These are phyloP conservation scores for Diaporthe sp. DNA, from an alignment of 2,329 filamentous ascomycete species.

Conservation along the genomic window DNA sequence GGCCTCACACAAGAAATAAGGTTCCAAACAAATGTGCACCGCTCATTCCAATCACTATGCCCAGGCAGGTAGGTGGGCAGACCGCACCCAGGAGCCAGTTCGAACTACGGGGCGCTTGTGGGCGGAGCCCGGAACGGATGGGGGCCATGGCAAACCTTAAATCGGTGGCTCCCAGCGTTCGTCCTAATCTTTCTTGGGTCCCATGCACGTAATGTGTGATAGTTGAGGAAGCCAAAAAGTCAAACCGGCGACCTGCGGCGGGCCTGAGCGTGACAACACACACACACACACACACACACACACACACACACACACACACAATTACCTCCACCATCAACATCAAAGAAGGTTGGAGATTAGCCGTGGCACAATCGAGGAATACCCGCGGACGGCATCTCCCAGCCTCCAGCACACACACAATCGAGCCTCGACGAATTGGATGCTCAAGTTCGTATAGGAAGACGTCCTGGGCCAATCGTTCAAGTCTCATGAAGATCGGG, in stretches of 20 bases:
- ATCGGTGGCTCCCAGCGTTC: conserved; percentile 9
- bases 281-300: no score
- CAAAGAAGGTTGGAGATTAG: background rate
- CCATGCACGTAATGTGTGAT: conserved; percentile 27
- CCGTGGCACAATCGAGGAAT: conserved; percentile 15
- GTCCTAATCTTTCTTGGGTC: conserved; percentile 14
- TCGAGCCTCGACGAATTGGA: background rate
- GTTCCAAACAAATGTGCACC: conserved; percentile 3
- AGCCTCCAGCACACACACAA: background rate
- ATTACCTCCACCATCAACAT: background rate
- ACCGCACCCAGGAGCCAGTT: background rate
- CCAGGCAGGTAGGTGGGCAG: background rate
- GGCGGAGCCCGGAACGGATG: background rate
- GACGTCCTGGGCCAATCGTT: background rate
- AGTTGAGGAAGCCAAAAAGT: conserved; percentile 1
- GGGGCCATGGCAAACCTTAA: conserved; percentile 7
- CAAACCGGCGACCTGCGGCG: background rate
- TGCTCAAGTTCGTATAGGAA: background rate
- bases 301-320: no score
- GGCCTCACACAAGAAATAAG: background rate
- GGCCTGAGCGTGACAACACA: background rate
- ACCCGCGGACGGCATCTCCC: conserved; percentile 16
- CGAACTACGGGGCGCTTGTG: conserved; percentile 1
- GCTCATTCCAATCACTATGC: background rate
- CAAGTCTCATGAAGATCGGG: background rate